Base-by-base conservation (phyloP, 2,329 filamentous ascomycete species). In the Capronia epimyces region DNA sequence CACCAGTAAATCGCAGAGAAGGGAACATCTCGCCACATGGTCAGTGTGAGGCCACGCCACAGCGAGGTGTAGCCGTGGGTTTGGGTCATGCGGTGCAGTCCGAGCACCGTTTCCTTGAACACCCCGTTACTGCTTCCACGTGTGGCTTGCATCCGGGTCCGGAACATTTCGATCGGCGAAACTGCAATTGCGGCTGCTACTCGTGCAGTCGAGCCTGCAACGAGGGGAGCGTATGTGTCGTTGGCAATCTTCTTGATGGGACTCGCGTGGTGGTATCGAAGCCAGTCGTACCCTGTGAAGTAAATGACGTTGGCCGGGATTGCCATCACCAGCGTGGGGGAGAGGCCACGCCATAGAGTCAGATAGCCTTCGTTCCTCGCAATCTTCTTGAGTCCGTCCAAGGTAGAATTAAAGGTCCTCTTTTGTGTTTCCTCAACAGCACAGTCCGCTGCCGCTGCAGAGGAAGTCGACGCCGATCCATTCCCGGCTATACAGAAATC, bases 1-100 rank as follows among this genome's bases (percentile, higher is more conserved):
- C 87, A 94, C 93, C 93, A 98, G 73, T 98, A 98, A 39, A 98
- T 79, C 2, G 87, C 93, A 1, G 91, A 97, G 64, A 98, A 98
- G 0, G 93, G 93, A 0, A 97, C 93, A 65, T 98, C 93, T 57
- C 93, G 80, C 93, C 93, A 98, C 51, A 98, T 78, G 0, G 91
- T 97, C 62, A 98, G 73, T 0, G 85, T 89, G 49, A 98, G 71
- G 0, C 93, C 93, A 50, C 91, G 79, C 93, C 93, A 98, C 0
- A 98, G 73, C 1, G 89, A 88, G 1, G 78, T 77, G 60, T 93
- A 89, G 2, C 93, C 93, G 55, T 87, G 79, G 0, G 73, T 71
- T 8, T 77, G 76, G 1, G 95, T 87, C 88, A 96, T 93, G 25
- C 86, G 81, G 59, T 81, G 75, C 24, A 97, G 70, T 2, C 86